A percentile compares a stretch with the other conserved stretches of the same genome.
These are phyloP conservation scores for Stygiomarasmius scandens DNA, from an alignment of 1,284 basidiomycete genomes.

Conservation along the genomic window DNA sequence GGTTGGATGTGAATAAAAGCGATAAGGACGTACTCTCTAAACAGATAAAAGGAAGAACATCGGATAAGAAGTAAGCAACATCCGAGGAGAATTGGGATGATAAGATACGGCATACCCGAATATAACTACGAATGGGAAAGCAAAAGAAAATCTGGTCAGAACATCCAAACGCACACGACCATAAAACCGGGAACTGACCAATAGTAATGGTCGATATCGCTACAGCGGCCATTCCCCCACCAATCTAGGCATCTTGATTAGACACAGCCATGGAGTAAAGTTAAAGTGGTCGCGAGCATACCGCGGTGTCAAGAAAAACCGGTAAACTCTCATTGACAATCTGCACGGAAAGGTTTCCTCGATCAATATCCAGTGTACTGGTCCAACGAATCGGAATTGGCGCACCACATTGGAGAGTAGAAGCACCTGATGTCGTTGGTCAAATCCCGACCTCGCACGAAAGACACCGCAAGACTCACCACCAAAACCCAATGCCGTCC, in stretches of 20 bases:
- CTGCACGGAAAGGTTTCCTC: slow-evolving; percentile 30
- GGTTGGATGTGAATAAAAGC: not conserved
- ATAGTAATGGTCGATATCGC: slow-evolving; percentile 84
- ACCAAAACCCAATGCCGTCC: slow-evolving; percentile 96
- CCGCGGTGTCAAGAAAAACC: slow-evolving; percentile 90
- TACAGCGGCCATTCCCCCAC: slow-evolving; percentile 85
- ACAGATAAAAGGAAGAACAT: not conserved
- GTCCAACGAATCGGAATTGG: slow-evolving; percentile 16
- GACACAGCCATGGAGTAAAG: not conserved
- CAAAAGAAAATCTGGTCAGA: not conserved
- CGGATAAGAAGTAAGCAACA: no score
- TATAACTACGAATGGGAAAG: not conserved
- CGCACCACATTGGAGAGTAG: slow-evolving; percentile 84
- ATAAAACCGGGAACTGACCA: slow-evolving; percentile 45
- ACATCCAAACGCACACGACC: not conserved
- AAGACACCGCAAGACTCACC: slow-evolving; percentile 47
- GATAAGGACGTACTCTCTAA: slow-evolving; percentile 51
- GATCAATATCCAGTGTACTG: not conserved
- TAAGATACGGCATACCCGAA: not conserved
- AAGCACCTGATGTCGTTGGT: slow-evolving; percentile 44
- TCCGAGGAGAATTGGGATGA: no score
- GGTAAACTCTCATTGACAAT: slow-evolving; percentile 92
- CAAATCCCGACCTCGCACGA: no score
- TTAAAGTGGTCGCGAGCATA: slow-evolving; percentile 38
- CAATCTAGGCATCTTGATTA: slow-evolving; percentile 48